Base-by-base conservation (phyloP, 345 rosid species). In the Corymbia maculata region DNA sequence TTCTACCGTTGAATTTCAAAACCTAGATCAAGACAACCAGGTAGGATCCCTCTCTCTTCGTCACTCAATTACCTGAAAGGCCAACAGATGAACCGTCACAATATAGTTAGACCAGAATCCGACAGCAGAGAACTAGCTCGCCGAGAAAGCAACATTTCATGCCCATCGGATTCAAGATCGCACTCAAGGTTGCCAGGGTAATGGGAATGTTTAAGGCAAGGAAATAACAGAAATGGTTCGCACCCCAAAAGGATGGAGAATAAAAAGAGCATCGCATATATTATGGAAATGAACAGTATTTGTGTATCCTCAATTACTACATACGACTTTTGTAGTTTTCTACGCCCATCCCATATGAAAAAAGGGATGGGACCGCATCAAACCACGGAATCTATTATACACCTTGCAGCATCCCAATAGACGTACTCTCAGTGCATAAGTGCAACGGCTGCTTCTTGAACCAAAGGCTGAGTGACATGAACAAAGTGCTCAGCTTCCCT, bases 401-500 rank as follows among this genome's bases (percentile, higher is more conserved):
- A 70, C 26, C 22, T 3, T 9, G 47, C 44, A 26, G 36, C 26
- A 17, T 47, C 17, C 44, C 24, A 6, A 16, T 32, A 16, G 24
- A 68, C 45, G 16, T 57, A 42, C 22, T 32, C 52, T 88, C 95
- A 95, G 68, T 92, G 97, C 90, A 85, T 93, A 28, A 95, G 95
- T 86, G 97, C 98, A 26, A 90, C 96, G 2, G 97, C 96, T 51
- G 96, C 97, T 91, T 95, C 99, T 66, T 95, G 94, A 8, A 96
- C 98, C 36, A 95, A 87, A 6, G 99, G 98, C 88, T 90, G 96
- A 52, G 94, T 96, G 1, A 94, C 92, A 51, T 93, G 94, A 85
- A 98, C 99, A 85, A 95, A 98, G 86, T 95, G 99, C 82, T 95
- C 94, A 1, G 98, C 98, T 89, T 97, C 99, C 85, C 99, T 92